These are phyloP conservation scores for Stylosanthes scabra DNA, from an alignment of 331 rosid species.

Conservation along the genomic window DNA sequence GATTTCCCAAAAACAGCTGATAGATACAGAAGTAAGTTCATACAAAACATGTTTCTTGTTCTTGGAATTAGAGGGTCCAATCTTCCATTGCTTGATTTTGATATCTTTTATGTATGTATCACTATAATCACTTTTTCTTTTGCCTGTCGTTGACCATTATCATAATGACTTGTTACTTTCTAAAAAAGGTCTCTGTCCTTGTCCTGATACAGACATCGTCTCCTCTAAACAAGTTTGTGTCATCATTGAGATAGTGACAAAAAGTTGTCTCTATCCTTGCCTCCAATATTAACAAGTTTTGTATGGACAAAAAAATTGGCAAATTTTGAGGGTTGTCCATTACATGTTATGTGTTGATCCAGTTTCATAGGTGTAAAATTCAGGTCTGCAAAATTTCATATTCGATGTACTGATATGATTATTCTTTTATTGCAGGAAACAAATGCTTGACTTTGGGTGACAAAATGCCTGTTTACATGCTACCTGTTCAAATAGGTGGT, in stretches of 20 bases:
- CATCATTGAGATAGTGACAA: no score
- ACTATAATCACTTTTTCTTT: not conserved
- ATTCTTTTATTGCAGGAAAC: slow-evolving; percentile 63
- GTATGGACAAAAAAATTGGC: no score
- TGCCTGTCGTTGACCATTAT: no score
- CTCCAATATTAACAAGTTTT: no score
- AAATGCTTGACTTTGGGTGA: slow-evolving; percentile 52
- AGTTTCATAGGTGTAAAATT: not conserved
- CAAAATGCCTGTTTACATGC: slow-evolving; percentile 60
- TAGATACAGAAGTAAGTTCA: slow-evolving; percentile 81
- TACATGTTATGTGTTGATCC: not conserved
- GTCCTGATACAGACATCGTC: no score
- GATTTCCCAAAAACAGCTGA: slow-evolving; percentile 78
- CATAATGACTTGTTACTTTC: no score
- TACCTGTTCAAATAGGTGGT: slow-evolving; percentile 43
- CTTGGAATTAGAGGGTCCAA: not conserved
- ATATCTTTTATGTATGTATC: slow-evolving; percentile 6
- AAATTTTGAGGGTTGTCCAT: no score
- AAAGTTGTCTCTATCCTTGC: no score
- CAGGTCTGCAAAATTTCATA: not conserved
- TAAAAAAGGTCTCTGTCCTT: no score
- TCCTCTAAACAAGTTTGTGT: no score
- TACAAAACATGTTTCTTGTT: slow-evolving; percentile 8
- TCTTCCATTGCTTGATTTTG: slow-evolving; percentile 13
- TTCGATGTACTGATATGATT: slow-evolving; percentile 23